A percentile compares a stretch with the other conserved stretches of the same genome.
phyloP scores from a whole-genome alignment of 148 eudicot species.

The Rhododendron simsii region DNA sequence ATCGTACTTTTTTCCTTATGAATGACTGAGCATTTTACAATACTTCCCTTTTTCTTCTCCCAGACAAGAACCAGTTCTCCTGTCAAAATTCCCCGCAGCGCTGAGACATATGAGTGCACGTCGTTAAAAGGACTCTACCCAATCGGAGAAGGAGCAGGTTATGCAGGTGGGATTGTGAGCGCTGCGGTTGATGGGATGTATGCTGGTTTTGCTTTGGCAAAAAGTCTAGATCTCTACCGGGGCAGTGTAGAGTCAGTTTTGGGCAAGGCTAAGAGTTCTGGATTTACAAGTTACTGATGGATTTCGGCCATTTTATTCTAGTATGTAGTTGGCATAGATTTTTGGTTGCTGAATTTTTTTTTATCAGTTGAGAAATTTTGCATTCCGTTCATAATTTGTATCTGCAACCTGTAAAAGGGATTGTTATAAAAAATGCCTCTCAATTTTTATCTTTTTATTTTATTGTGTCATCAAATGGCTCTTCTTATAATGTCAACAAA shows the following conservation, averaged over 20 bases:
- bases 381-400: conserved; percentile 9
- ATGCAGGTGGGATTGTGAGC: conserved; percentile 90
- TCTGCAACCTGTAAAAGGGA: background rate
- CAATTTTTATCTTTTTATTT: background rate
- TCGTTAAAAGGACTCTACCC: conserved; percentile 89
- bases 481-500: background rate
- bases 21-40: background rate
- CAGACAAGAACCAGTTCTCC: conserved; percentile 99
- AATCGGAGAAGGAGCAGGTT: conserved; percentile 96
- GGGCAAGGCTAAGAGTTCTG: conserved; percentile 70
- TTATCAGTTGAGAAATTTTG: background rate
- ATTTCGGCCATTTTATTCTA: background rate
- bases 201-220: conserved; percentile 88
- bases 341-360: background rate
- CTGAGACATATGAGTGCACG: conserved; percentile 76
- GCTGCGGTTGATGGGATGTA: conserved; percentile 98
- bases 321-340: background rate
- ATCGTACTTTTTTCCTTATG: background rate
- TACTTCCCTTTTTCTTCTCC: background rate
- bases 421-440: background rate
- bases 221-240: conserved; percentile 55
- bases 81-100: conserved; percentile 59
- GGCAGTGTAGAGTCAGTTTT: conserved; percentile 49
- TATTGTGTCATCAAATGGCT: background rate
- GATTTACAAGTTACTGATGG: conserved; percentile 48